Conservation (phyloP, 1,284 basidiomycete species). For the Mixia osmundae region DNA sequence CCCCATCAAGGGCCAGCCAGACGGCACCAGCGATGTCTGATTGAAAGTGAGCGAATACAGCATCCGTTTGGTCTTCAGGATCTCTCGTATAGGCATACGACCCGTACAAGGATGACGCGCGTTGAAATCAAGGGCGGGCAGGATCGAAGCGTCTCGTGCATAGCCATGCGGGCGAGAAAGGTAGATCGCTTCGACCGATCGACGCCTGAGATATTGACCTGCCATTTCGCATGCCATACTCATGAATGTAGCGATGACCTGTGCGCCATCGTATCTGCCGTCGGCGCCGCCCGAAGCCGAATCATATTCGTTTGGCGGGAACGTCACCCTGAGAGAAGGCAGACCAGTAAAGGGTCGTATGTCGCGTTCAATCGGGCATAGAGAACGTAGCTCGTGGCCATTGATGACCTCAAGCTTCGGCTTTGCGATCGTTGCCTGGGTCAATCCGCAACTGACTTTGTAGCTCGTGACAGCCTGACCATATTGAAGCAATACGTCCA, state of each 20-base stretch:
- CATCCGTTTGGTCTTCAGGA: conserved; percentile 15
- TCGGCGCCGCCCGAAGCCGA: too few species aligned
- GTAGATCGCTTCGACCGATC: conserved; percentile 40
- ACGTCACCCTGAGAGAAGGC: too few species aligned
- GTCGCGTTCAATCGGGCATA: too few species aligned
- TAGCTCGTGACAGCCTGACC: background rate
- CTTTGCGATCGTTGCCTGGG: background rate
- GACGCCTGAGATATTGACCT: conserved; percentile 45
- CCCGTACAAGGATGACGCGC: conserved; percentile 21
- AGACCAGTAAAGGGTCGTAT: too few species aligned
- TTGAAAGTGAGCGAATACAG: conserved; percentile 27
- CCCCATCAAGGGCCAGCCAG: conserved; percentile 50
- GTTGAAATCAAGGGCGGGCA: conserved; percentile 18
- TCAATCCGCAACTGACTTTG: too few species aligned
- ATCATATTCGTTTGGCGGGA: too few species aligned
- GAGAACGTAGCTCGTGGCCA: too few species aligned
- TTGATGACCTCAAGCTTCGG: too few species aligned
- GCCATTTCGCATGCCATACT: conserved; percentile 53
- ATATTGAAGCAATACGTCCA: background rate
- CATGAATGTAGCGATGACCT: too few species aligned
- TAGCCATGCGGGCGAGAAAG: conserved; percentile 28
- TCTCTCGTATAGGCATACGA: conserved; percentile 13
- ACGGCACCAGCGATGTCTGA: conserved; percentile 34
- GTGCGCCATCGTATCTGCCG: too few species aligned
- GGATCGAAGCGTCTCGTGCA: conserved; percentile 9